Conservation (phyloP, 129 eudicot species). For the Artemisia argyi region DNA sequence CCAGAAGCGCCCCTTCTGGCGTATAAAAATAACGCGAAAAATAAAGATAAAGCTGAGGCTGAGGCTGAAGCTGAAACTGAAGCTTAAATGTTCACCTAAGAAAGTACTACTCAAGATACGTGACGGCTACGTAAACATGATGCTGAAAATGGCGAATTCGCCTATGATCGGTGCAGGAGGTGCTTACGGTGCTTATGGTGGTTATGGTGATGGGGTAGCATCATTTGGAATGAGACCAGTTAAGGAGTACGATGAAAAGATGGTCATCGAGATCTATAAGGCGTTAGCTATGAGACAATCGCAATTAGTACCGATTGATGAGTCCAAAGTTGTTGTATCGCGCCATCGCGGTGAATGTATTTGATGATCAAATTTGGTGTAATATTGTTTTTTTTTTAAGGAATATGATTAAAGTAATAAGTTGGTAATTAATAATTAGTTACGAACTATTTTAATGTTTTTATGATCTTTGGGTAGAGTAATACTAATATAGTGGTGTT, state of each 20-base stretch:
- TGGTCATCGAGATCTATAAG: conserved; percentile 41
- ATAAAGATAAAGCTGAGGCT: conserved; percentile 19
- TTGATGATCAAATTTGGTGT: neutral
- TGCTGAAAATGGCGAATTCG: conserved; percentile 43
- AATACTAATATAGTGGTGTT: too few relatives aligned
- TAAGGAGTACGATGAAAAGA: conserved; percentile 47
- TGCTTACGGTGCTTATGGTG: neutral
- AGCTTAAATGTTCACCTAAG: conserved; percentile 35
- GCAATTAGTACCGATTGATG: conserved; percentile 29
- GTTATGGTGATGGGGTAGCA: conserved; percentile 17
- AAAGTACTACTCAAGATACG: conserved; percentile 37
- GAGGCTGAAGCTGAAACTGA: conserved; percentile 38
- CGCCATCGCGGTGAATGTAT: neutral
- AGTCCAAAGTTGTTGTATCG: neutral
- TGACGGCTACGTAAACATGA: conserved; percentile 41
- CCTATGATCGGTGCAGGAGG: conserved; percentile 19
- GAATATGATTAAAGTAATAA: conserved; percentile 14
- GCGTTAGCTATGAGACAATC: conserved; percentile 38
- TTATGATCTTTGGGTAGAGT: conserved; percentile 16
- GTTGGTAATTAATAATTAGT: conserved; percentile 8
- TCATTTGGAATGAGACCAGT: conserved; percentile 33
- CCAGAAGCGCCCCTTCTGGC: conserved; percentile 30
- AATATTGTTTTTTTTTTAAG: neutral
- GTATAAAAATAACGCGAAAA: conserved; percentile 8
- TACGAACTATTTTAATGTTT: too few relatives aligned